Base-by-base conservation (phyloP, 2,329 filamentous ascomycete genomes). In the Proliferodiscus dingleyae region DNA sequence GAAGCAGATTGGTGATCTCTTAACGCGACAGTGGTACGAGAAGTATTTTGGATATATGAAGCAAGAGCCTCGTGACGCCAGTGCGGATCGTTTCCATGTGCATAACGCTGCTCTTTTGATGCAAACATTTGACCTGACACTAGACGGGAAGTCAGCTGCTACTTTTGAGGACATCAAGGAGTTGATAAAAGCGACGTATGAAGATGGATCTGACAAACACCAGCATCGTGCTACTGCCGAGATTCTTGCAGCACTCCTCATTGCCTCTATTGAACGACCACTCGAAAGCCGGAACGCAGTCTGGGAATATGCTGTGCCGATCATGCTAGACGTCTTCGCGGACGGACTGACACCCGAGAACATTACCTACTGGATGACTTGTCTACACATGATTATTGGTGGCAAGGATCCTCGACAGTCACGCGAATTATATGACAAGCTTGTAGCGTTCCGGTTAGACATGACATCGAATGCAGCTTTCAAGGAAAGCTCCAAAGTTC, bases 401-500 rank as follows among this genome's bases (percentile, higher is more conserved):
- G 83, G 85, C 9, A 91, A 93, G 60, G 93, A 98, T 66, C 91
- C 93, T 10, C 81, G 94, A 36, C 81, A 91, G 52, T 83, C 83
- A 3, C 89, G 86, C 72, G 91, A 95, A 54, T 76, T 98, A 52
- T 79, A 95, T 28, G 85, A 93, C 53, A 85, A 81, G 66, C 73
- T 98, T 16, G 80, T 85, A 37, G 80, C 83, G 43, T 97, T 97
- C 77, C 80, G 89, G 23, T 74, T 98, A 8, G 93, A 98, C 63
- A 91, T 97, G 84, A 74, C 80, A 5, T 96, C 91, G 0, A 96
- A 97, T 62, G 93, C 94, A 3, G 93, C 93, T 0, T 98, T 98
- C 76, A 98, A 98, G 65, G 94, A 98, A 65, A 95, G 91, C 45
- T 94, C 91, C 22, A 96, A 97, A 70, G 88, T 98, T 13, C 85